Evolutionary conservation across 176 grass and related monocot species (phyloP), one percentile per base, ranked within the genome.

Genomic region (Miscanthus lutarioriparius): DNA sequence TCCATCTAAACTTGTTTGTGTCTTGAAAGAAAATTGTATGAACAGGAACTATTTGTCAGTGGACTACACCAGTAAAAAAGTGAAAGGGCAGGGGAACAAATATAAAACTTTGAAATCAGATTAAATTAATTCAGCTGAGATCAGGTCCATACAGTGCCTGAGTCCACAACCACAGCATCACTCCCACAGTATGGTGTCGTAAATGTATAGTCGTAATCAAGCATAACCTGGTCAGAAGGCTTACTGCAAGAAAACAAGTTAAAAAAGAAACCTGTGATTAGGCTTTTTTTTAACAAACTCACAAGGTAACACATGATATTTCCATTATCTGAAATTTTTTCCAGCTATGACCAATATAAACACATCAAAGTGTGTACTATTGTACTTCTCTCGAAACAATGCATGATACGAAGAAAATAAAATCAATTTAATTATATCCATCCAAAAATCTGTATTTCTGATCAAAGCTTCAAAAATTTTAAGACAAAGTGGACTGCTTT

Each of bases 141-240:
- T 54, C 43, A 67, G 35, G 65, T 41, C 3, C 89, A 83, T 90
- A 90, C 89, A 69, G 11, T 61, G 15, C 77, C 74, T 73, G 76
- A 36, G 15, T 75, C 79, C 13, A 40, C 53, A 80, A 68, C 87
- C 67, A 61, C 71, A 80, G 38, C 75, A 65, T 95, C 89, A 83
- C 91, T 94, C 35, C 93, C 93, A 79, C 84, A 79, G 82, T 95
- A 96, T 54, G 93, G 96, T 70, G 96, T 96, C 17, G 93, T 95
- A 67, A 96, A 98, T 87, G 96, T 94, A 75, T 95, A 98, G 67
- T 98, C 96, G 81, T 98, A 98, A 66, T 95, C 96, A 85, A 98
- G 91, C 69, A 98, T 86, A 56, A 99, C 91, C 84, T 99, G 93
- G 41, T 96, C 89, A 43, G 83, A 90, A 86, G 96, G 93, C 48